Percentiles rank a stretch among this genome's conserved stretches.
Evolutionary conservation across 2,329 filamentous ascomycete species (phyloP).

Genomic region (Ceratocystis huliohia): DNA sequence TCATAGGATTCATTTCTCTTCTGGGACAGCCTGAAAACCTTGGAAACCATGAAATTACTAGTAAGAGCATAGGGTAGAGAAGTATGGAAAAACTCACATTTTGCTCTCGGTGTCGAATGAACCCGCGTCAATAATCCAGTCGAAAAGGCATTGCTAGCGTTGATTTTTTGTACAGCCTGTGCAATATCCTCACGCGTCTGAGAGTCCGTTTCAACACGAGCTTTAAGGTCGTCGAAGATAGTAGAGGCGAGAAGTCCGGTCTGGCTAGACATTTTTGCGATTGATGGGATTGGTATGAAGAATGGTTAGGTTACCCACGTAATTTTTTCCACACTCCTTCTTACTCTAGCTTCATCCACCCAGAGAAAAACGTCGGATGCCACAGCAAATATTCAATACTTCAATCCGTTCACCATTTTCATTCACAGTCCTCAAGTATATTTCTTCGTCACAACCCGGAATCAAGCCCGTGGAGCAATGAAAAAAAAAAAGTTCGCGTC

Average conservation of each 20-base stretch:
- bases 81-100: constrained; percentile 32
- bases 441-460: constrained; percentile 31
- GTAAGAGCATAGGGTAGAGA: background rate
- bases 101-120: constrained; percentile 65
- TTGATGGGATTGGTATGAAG: background rate
- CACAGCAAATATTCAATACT: background rate
- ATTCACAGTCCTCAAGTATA: background rate
- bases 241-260: constrained; percentile 11
- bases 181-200: constrained; percentile 11
- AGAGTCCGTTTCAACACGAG: constrained; percentile 10
- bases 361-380: background rate
- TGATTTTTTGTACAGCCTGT: constrained; percentile 16
- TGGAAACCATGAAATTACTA: no score
- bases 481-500: constrained; percentile 32
- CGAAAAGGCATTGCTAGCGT: constrained; percentile 14
- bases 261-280: constrained; percentile 2
- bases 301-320: background rate
- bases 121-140: constrained; percentile 33
- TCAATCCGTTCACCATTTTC: background rate
- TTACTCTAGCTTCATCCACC: no score
- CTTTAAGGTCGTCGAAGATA: constrained; percentile 19
- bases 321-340: background rate
- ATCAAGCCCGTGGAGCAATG: constrained; percentile 32
- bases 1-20: background rate
- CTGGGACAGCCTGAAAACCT: no score